Evolutionary conservation across 352 stramenopile genomes (phyloP).

Genomic region (Peronospora tabacina): DNA sequence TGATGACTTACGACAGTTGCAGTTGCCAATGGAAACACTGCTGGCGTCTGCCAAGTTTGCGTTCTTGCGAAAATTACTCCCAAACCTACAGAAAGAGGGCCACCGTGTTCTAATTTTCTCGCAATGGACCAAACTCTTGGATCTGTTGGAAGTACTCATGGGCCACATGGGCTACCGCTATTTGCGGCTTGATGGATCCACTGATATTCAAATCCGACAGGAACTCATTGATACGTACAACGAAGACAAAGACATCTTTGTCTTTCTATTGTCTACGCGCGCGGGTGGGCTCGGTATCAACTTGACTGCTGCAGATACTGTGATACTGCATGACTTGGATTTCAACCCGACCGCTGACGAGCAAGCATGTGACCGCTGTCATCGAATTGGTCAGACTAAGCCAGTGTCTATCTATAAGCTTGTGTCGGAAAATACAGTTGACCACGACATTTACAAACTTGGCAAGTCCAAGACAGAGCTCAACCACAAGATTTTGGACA

Average conservation of each 20-base stretch:
- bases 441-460: slow-evolving; percentile 89
- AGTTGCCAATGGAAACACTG: slow-evolving; percentile 83
- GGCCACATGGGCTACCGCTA: slow-evolving; percentile 66
- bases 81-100: slow-evolving; percentile 73
- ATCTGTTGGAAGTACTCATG: slow-evolving; percentile 90
- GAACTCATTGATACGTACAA: slow-evolving; percentile 82
- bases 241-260: slow-evolving; percentile 89
- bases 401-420: slow-evolving; percentile 90
- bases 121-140: slow-evolving; percentile 92
- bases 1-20: slow-evolving; percentile 74
- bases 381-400: slow-evolving; percentile 87
- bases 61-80: slow-evolving; percentile 83
- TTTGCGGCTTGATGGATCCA: slow-evolving; percentile 73
- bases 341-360: slow-evolving; percentile 84
- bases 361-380: slow-evolving; percentile 85
- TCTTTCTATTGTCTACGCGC: slow-evolving; percentile 95
- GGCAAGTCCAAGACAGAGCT: slow-evolving; percentile 80
- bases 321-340: slow-evolving; percentile 85
- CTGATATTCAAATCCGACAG: slow-evolving; percentile 65
- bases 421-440: slow-evolving; percentile 85
- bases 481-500: slow-evolving; percentile 79
- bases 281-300: slow-evolving; percentile 98
- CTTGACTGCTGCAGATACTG: slow-evolving; percentile 87
- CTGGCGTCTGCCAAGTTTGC: slow-evolving; percentile 93
- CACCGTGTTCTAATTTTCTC: slow-evolving; percentile 96